Evolutionary conservation across 768 basidiomycete species (phyloP), one percentile per base, ranked within the genome.

Genomic region (Serendipita vermifera): DNA sequence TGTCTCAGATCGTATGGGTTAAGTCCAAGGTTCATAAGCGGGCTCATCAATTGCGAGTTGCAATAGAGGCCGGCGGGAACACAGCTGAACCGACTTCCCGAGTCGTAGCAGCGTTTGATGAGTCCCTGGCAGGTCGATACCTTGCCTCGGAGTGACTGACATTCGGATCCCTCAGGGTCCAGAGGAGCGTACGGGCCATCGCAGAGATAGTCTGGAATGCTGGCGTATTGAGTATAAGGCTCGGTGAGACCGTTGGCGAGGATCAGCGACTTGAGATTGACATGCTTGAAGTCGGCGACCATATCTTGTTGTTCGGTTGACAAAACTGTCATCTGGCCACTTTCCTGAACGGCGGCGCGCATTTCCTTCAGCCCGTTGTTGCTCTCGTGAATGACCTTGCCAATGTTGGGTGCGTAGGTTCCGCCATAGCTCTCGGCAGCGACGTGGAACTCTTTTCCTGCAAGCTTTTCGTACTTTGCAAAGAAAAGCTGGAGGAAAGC

Each of bases 171-270:
- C 20, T 4, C 40, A 29, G 38, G 20, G 24, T 38, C 29, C 17
- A 39, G 15, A 57, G 29, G 43, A 15, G 26, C 17, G 15, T 59
- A 54, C 6, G 55, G 46, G 7, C 55, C 85, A 7, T 84, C 75
- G 64, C 89, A 92, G 13, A 79, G 82, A 62, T 65, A 90, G 60
- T 94, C 91, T 1, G 88, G 83, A 20, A 96, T 71, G 33, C 80
- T 75, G 3, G 77, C 82, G 72, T 88, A 82, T 65, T 98, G 94
- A 38, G 80, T 70, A 63, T 79, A 81, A 5, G 88, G 87, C 62
- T 93, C 84, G 0, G 89, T 91, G 51, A 86, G 72, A 7, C 88
- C 93, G 65, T 92, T 96, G 3, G 84, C 94, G 54, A 97, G 78
- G 60, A 97, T 75, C 46, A 98, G 69, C 0, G 85, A 89, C 29